Evolutionary conservation across 1,284 basidiomycete species (phyloP), one percentile per base, ranked within the genome.

Genomic region (Sparassis latifolia): DNA sequence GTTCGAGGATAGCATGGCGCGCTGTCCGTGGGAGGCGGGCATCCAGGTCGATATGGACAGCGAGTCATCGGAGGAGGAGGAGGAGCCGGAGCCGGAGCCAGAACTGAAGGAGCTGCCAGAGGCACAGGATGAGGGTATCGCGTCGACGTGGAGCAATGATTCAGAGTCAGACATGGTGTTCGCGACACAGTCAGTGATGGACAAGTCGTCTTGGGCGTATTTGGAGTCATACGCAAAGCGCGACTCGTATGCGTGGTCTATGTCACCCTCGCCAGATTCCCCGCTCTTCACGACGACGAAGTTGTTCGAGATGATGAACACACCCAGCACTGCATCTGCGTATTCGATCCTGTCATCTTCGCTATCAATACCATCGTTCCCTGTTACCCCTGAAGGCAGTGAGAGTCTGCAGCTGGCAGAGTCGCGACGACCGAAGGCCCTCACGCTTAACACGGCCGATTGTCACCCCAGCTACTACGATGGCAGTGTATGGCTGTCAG

Each of bases 1-100:
- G 59, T 88, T 89, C 60, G 86, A 89, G 63, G 86, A 85, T 52
- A 86, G 85, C 62, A 89, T 89, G 86, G 86, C 86, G 30, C 81
- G 86, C 45, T 89, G 86, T 59, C 77, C 83, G 4, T 89, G 86
- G 86, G 86, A 89, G 65, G 79, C 80, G 27, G 84, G 83, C 46
- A n/a, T n/a, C n/a, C n/a, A n/a, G n/a, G n/a, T n/a, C n/a, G n/a
- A n/a, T n/a, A 78, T 86, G 70, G 79, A 84, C 51, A 78, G 84
- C 59, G 82, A 74, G 46, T 68, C 70, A 40, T 74, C 84, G 42
- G n/a, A n/a, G n/a, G n/a, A n/a, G n/a, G 54, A 33, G 39, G 48
- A 45, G 47, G 33, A 55, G 39, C 54, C 55, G 10, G 54, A 51
- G 12, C 58, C 57, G 50, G 63, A 63, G 46, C 58, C 58, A 29